Evolutionary conservation across 2,329 filamentous ascomycete genomes (phyloP).

Genomic region (Epichloe amarillans): DNA sequence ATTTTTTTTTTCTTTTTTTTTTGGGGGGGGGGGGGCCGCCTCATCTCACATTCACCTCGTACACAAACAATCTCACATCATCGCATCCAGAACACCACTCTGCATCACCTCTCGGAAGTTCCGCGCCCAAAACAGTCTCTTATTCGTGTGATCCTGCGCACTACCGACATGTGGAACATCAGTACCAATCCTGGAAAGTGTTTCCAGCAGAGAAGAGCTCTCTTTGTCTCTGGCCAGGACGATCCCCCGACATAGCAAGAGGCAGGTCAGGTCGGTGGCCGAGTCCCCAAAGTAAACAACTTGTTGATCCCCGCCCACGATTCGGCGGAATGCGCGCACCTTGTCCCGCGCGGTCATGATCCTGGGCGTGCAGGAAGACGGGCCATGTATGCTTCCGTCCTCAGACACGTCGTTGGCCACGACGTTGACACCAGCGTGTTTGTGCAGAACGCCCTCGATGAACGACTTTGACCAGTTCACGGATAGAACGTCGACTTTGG

Average conservation of each 20-base stretch:
- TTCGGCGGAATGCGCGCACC: slow-evolving; percentile 23
- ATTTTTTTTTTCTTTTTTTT: too few relatives aligned
- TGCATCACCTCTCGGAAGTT: slow-evolving; percentile 29
- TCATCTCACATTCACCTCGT: too few relatives aligned
- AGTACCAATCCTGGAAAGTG: slow-evolving; percentile 24
- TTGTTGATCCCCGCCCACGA: slow-evolving; percentile 11
- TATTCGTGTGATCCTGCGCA: not conserved
- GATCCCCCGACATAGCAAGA: slow-evolving; percentile 30
- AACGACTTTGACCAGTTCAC: slow-evolving; percentile 39
- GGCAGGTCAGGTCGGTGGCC: slow-evolving; percentile 40
- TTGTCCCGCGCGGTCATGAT: slow-evolving; percentile 33
- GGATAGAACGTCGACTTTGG: slow-evolving; percentile 31
- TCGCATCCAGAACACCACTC: slow-evolving; percentile 6
- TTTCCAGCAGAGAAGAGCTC: slow-evolving; percentile 20
- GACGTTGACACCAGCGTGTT: slow-evolving; percentile 18
- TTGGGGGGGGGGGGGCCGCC: too few relatives aligned
- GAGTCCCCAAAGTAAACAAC: slow-evolving; percentile 47
- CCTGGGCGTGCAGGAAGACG: slow-evolving; percentile 15
- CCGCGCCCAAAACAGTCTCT: slow-evolving; percentile 27
- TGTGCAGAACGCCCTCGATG: slow-evolving; percentile 29
- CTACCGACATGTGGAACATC: slow-evolving; percentile 24
- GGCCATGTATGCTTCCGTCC: slow-evolving; percentile 29
- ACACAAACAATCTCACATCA: not conserved
- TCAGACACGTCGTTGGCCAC: slow-evolving; percentile 30
- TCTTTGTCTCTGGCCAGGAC: slow-evolving; percentile 28